phyloP scores from a whole-genome alignment of 768 basidiomycete species.

The Leccinum ochraceum region DNA sequence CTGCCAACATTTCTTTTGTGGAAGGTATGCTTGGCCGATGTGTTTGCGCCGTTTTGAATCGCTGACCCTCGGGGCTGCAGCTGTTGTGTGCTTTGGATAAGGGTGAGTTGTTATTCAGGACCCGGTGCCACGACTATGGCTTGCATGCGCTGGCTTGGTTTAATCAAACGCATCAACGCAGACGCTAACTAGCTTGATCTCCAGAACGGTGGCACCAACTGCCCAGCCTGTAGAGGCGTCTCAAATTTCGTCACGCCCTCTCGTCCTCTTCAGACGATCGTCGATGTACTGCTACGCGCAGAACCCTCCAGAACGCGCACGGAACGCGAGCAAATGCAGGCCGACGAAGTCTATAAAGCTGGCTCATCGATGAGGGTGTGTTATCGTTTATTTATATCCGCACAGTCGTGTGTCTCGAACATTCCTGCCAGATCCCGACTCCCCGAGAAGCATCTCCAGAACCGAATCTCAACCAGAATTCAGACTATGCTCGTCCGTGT shows the following conservation, averaged over 20 bases:
- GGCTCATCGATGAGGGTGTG: conserved; percentile 66
- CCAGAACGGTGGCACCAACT: conserved; percentile 83
- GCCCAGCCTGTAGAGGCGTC: conserved; percentile 76
- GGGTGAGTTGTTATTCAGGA: conserved; percentile 50
- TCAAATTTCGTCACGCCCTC: conserved; percentile 72
- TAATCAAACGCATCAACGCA: background rate
- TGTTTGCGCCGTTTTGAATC: conserved; percentile 22
- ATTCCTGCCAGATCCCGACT: conserved; percentile 58
- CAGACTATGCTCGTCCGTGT: conserved; percentile 74
- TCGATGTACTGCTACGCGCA: conserved; percentile 70
- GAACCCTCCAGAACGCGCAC: conserved; percentile 69
- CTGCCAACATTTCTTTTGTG: conserved; percentile 91
- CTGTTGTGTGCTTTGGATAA: conserved; percentile 82
- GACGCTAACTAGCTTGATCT: conserved; percentile 17
- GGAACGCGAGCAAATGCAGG: conserved; percentile 73
- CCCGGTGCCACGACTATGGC: conserved; percentile 7
- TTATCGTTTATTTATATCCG: conserved; percentile 13
- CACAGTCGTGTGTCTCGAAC: background rate
- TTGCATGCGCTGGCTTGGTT: background rate
- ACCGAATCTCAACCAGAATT: conserved; percentile 62
- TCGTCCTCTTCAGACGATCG: conserved; percentile 67
- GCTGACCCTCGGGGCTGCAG: conserved; percentile 52
- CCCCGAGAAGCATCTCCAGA: conserved; percentile 79
- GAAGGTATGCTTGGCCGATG: conserved; percentile 54
- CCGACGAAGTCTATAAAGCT: conserved; percentile 74